Base-by-base conservation (phyloP, 192 early-diverging fungal genomes). In the Coemansia sp. region DNA sequence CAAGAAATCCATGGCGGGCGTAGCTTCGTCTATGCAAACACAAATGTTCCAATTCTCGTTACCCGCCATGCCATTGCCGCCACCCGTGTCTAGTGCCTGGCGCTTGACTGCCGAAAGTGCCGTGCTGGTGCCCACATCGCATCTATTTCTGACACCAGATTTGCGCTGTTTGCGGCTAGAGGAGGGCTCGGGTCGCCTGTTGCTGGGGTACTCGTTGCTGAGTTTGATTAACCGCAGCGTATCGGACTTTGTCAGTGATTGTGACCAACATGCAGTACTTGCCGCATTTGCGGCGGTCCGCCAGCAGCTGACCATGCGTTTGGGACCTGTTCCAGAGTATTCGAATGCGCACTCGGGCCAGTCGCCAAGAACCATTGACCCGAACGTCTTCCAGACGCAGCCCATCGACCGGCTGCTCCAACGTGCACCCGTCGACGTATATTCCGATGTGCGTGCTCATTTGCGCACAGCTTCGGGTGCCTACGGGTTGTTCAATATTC, bases 41-140 rank as follows among this genome's bases (percentile, higher is more conserved):
- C 80, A 69, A 37, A 74, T 82, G 80, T 82, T 74, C 75, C 80
- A 82, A 72, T 82, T 82, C 72, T 68, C 80, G 19, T 64, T 82
- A 13, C 30, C 78, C n/a, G 30, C 62, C 26, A 59, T 46, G 49
- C 42, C 59, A 39, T 67, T 49, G 50, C 72, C 42, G 19, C 53
- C 62, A 14, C 42, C 42, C 16, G 38, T 35, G 26, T 30, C 62
- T 26, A 17, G 46, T 23, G 40, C 28, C 60, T 37, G 33, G 23
- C 33, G n/a, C 64, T 21, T 53, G 53, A 33, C 67, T 19, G 21
- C 67, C 28, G 21, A 61, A 4, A 32, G 50, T 58, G 43, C 37
- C 35, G 28, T 8, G 3, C 46, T 40, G 16, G 63, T 32, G n/a
- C 49, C 64, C 1, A 43, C 66, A 28, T 73, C 76, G n/a, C 69